These are phyloP conservation scores for Paradendryphiella salina DNA, from an alignment of 2,329 filamentous ascomycete genomes.

Conservation along the genomic window DNA sequence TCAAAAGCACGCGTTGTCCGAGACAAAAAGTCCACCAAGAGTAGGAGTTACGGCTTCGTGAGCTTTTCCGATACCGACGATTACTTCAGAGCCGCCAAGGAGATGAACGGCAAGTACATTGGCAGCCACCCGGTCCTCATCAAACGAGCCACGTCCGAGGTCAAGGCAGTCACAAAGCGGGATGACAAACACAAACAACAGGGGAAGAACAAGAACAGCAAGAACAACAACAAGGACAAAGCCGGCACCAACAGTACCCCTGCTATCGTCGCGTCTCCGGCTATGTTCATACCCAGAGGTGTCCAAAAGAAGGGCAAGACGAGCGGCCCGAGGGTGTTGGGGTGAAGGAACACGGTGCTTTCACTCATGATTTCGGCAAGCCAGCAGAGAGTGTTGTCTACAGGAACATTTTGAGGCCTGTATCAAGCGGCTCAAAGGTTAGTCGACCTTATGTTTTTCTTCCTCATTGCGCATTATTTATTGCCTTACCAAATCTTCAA, in stretches of 20 bases:
- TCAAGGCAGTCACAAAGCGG: slow-evolving; percentile 70
- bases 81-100: slow-evolving; percentile 92
- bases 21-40: slow-evolving; percentile 95
- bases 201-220: slow-evolving; percentile 57
- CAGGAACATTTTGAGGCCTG: not conserved
- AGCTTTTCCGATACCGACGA: slow-evolving; percentile 94
- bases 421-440: not conserved
- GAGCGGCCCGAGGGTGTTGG: slow-evolving; percentile 32
- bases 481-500: not conserved
- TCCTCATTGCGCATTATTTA: not conserved
- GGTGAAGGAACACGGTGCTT: slow-evolving; percentile 18
- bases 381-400: not conserved
- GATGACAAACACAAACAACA: slow-evolving; percentile 47
- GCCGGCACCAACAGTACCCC: slow-evolving; percentile 15
- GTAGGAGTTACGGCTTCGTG: slow-evolving; percentile 94
- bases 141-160: slow-evolving; percentile 87
- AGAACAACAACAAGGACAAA: slow-evolving; percentile 42
- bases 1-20: slow-evolving; percentile 92
- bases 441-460: not conserved
- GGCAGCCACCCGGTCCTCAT: slow-evolving; percentile 91
- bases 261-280: slow-evolving; percentile 18
- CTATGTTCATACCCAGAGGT: slow-evolving; percentile 34
- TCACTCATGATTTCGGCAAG: not conserved
- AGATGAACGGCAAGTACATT: slow-evolving; percentile 99
- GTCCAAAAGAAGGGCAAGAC: slow-evolving; percentile 42